Percentiles rank a stretch among this genome's conserved stretches.
These are phyloP conservation scores for Lepidium aucheri DNA, from an alignment of 345 rosid species.

Conservation along the genomic window DNA sequence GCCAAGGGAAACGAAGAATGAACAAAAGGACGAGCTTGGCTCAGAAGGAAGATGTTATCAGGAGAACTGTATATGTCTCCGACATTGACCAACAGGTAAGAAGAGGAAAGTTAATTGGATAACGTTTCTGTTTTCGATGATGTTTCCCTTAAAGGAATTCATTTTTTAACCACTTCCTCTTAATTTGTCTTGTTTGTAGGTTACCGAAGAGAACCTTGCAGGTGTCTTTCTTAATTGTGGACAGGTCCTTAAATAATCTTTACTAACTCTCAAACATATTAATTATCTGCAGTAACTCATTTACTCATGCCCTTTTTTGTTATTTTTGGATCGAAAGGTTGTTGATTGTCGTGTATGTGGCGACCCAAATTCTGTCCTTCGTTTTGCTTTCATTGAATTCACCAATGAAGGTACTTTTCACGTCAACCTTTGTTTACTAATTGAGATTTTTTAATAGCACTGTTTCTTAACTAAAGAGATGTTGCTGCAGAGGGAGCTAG, in stretches of 20 bases:
- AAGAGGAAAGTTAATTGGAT: not conserved
- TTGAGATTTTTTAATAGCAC: not conserved
- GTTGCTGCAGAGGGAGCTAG: constrained; percentile 70
- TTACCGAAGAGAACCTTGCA: constrained; percentile 96
- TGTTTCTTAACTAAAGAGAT: constrained; percentile 13
- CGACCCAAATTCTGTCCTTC: constrained; percentile 89
- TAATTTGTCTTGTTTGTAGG: constrained; percentile 32
- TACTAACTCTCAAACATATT: not conserved
- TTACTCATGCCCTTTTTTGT: not conserved
- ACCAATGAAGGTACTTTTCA: constrained; percentile 71
- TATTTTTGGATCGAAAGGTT: constrained; percentile 32
- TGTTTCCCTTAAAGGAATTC: not conserved
- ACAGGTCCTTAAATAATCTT: constrained; percentile 39
- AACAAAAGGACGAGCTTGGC: constrained; percentile 80
- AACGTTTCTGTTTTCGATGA: not conserved
- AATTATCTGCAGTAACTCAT: not conserved
- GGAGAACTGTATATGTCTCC: constrained; percentile 38
- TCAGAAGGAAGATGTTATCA: constrained; percentile 82
- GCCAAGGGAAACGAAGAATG: constrained; percentile 71
- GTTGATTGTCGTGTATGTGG: constrained; percentile 99
- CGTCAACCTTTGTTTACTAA: constrained; percentile 9
- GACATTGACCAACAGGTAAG: constrained; percentile 31
- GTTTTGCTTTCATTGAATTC: constrained; percentile 87
- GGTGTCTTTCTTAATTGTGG: constrained; percentile 78
- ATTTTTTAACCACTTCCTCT: not conserved